Evolutionary conservation across 176 grass and related monocot species (phyloP).

Genomic region (Phoenix dactylifera): DNA sequence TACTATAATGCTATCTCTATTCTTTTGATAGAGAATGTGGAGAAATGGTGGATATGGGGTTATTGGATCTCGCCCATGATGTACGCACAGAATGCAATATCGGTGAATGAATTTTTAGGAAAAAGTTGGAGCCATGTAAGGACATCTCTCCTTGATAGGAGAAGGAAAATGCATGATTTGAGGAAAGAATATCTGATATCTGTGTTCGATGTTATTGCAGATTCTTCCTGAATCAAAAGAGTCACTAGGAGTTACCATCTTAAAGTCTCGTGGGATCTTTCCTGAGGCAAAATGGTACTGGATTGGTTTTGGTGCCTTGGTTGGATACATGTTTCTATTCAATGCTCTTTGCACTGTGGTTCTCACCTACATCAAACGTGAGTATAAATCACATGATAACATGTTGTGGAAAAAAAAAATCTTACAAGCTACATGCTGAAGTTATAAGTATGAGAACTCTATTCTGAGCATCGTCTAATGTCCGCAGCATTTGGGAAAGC

Average conservation of each 20-base stretch:
- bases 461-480: no score
- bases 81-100: conserved; percentile 79
- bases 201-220: conserved; percentile 8
- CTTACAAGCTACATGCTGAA: no score
- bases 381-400: not conserved
- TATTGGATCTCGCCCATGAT: conserved; percentile 96
- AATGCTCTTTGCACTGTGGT: conserved; percentile 65
- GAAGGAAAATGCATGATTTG: not conserved
- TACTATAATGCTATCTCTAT: no score
- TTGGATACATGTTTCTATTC: conserved; percentile 68
- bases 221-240: not conserved
- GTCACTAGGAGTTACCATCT: conserved; percentile 43
- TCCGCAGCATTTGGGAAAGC: conserved; percentile 19
- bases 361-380: conserved; percentile 44
- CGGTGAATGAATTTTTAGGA: conserved; percentile 72
- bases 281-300: conserved; percentile 92
- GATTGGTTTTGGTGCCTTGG: conserved; percentile 71
- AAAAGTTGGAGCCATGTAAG: conserved; percentile 70
- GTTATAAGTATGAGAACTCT: no score
- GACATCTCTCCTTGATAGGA: not conserved
- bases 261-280: conserved; percentile 64
- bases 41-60: conserved; percentile 99
- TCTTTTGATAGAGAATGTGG: conserved; percentile 45
- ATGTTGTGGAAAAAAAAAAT: no score
- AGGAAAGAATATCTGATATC: not conserved